Base-by-base conservation (phyloP, 2,329 filamentous ascomycete genomes). In the Alternaria rosae region DNA sequence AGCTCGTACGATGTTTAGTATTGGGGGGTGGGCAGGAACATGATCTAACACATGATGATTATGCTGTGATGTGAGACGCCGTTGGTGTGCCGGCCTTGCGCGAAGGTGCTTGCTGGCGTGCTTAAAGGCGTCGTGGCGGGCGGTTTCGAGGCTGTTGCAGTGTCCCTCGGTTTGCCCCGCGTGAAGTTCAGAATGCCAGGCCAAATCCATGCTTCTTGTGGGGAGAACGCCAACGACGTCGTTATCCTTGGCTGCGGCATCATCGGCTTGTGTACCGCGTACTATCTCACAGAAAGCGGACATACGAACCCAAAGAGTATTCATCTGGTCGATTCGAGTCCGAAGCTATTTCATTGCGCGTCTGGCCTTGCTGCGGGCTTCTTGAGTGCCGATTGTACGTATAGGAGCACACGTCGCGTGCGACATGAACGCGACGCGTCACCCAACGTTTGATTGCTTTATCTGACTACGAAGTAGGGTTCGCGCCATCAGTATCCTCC, bases 361-460 rank as follows among this genome's bases (percentile, higher is more conserved):
- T 93, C 90, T 3, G 91, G 92, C 1, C 89, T 87, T 67, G 90
- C 91, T 0, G 92, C 85, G 17, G 91, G 92, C 0, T 94, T 94
- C 71, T 74, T 94, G 9, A 91, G 91, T 0, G 84, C 83, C 32
- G 89, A 94, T 76, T 94, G 91, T 82, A 72, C 17, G 77, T 69
- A 51, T 26, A 12, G 3, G 7, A 21, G 23, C 47, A 10, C 47
- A 12, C 25, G 21, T n/a, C 43, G n/a, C 47, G 21, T 38, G 35
- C 26, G 8, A 21, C 8, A 21, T 23, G 11, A 21, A 35, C 25
- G 9, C 28, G 5, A 8, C 47, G 47, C 42, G 42, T 44, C 42
- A 5, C 7, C 7, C 23, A 35, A 9, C 10, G 7, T 5, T 41
- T 21, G 15, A 23, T 5, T 12, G 11, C 28, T 21, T 47, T 30